Evolutionary conservation across 345 rosid species (phyloP), one percentile per base, ranked within the genome.

Genomic region (Citrus hindsii): DNA sequence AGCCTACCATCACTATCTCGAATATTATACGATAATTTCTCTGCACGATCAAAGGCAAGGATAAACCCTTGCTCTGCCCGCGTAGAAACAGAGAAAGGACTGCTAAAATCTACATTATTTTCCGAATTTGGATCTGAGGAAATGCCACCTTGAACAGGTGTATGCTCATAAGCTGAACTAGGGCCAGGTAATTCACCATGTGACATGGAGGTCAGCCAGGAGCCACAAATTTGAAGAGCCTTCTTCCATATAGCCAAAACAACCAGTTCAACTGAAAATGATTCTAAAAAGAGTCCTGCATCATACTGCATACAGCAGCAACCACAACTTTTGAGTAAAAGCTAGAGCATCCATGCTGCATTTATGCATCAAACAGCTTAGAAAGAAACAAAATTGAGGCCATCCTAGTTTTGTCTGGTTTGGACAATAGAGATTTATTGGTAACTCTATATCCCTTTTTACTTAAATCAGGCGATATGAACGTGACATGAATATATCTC

Each of bases 201-300:
- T 25, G 74, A 77, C 77, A 75, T 80, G 53, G 89, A 80, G 19
- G 73, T 28, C 59, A 75, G 73, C 95, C 94, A 93, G 73, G 87
- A 88, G 82, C 77, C 75, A 67, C 90, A 89, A 75, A 93, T 86
- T 76, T 84, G 76, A 80, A 83, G 74, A 74, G 89, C 91, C 82
- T 88, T 88, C 82, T 77, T 91, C 94, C 96, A 93, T 59, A 87
- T 73, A 76, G 98, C 96, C 81, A 90, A 85, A 79, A 90, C 87
- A 48, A 90, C 81, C 28, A 91, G 93, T 19, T 89, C 90, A 76
- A 93, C 84, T 35, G 93, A 88, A 83, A 93, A 89, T 76, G 93
- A 89, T 81, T 93, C 94, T 75, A 83, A 83, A 68, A 79, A 73
- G 6, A 82, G 81, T 73, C 86, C 94, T 86, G 91, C 89, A 79